These are phyloP conservation scores for Austroboletus niveus DNA, from an alignment of 1,284 basidiomycete genomes.

Conservation along the genomic window DNA sequence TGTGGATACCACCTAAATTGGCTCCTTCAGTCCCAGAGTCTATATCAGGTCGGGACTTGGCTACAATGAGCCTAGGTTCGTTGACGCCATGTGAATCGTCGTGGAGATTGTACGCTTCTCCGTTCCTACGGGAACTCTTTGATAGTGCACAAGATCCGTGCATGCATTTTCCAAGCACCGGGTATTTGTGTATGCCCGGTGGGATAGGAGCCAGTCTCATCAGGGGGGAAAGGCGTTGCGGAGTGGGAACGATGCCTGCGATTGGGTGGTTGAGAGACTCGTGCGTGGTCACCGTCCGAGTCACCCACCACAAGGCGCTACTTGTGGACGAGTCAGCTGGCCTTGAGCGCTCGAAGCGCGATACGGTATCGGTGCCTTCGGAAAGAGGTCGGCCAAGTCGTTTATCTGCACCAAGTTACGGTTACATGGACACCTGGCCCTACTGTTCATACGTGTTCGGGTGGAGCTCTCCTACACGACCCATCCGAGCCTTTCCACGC, in stretches of 20 bases:
- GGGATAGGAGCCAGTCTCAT: neutral
- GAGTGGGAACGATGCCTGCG: slow-evolving; percentile 18
- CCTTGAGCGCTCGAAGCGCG: neutral
- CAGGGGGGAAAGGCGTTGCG: slow-evolving; percentile 5
- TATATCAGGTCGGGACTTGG: slow-evolving; percentile 23
- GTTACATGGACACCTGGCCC: too few species aligned
- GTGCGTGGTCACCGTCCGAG: neutral
- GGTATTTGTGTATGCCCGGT: neutral
- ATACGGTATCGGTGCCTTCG: neutral
- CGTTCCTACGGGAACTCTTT: neutral
- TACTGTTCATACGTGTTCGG: neutral
- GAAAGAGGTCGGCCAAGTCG: neutral
- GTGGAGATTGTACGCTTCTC: neutral
- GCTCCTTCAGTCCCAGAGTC: slow-evolving; percentile 9
- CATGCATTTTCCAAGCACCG: neutral
- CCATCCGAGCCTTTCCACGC: slow-evolving; percentile 15
- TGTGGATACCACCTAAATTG: neutral
- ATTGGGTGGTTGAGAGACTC: neutral
- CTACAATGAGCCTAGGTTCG: slow-evolving; percentile 38
- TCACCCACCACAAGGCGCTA: too few species aligned
- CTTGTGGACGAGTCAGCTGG: too few species aligned
- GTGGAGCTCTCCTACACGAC: neutral
- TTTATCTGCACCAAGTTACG: neutral
- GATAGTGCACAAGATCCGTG: slow-evolving; percentile 10
- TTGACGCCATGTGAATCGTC: slow-evolving; percentile 11